Conservation (phyloP, 2,329 filamentous ascomycete genomes). For the Juglanconis juglandina region DNA sequence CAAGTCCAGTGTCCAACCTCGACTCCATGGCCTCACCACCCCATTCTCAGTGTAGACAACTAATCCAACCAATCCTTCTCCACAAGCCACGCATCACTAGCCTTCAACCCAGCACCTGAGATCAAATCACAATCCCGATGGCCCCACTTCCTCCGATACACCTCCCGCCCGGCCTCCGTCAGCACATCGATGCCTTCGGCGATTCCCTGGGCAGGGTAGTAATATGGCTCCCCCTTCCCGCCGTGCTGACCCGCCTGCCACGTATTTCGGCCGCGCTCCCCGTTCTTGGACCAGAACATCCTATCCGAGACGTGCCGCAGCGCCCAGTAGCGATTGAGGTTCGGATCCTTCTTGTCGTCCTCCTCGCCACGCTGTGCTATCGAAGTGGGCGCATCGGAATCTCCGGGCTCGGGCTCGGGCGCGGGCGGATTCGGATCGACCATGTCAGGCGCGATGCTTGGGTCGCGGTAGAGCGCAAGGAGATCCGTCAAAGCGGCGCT, state of each 20-base stretch:
- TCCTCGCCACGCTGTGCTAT: slow-evolving; percentile 6
- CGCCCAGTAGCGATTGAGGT: slow-evolving; percentile 27
- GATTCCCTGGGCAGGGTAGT: slow-evolving; percentile 45
- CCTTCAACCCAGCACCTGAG: slow-evolving; percentile 24
- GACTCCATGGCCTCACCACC: too few relatives aligned
- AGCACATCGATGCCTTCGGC: slow-evolving; percentile 40
- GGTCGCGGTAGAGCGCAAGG: slow-evolving; percentile 42
- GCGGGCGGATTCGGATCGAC: slow-evolving; percentile 33
- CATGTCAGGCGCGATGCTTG: slow-evolving; percentile 33
- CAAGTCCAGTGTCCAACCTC: too few relatives aligned
- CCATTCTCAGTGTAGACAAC: neutral
- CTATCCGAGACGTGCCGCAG: slow-evolving; percentile 27
- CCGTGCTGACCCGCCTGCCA: slow-evolving; percentile 52
- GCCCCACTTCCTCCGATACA: slow-evolving; percentile 40
- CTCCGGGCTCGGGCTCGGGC: slow-evolving; percentile 3
- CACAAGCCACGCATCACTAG: slow-evolving; percentile 34
- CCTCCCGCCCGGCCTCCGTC: slow-evolving; percentile 41
- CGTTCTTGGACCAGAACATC: slow-evolving; percentile 43
- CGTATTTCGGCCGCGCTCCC: slow-evolving; percentile 41
- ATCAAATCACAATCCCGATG: slow-evolving; percentile 35
- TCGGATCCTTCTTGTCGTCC: slow-evolving; percentile 20
- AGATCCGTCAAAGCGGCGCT: slow-evolving; percentile 44
- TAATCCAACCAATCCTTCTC: slow-evolving; percentile 32
- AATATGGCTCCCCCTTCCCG: slow-evolving; percentile 51
- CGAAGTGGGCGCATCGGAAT: too few relatives aligned